Evolutionary conservation across 345 rosid genomes (phyloP).

Genomic region (Aquilaria malaccensis): DNA sequence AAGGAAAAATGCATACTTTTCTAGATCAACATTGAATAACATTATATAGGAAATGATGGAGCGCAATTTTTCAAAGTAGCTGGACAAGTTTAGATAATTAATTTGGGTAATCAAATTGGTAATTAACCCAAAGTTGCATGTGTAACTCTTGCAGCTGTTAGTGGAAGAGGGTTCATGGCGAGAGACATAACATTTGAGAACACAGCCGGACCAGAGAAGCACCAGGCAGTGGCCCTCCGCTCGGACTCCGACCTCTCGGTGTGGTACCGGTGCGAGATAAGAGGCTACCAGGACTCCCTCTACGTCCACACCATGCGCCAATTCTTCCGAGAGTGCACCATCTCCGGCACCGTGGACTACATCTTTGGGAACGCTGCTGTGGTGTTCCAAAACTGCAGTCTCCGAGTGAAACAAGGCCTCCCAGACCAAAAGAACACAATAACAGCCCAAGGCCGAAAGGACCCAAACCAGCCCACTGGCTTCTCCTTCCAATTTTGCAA

Average conservation of each 20-base stretch:
- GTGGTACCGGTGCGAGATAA: constrained; percentile 46
- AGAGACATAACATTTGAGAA: constrained; percentile 75
- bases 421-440: constrained; percentile 66
- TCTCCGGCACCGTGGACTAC: constrained; percentile 82
- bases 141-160: constrained; percentile 51
- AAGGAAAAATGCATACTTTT: background rate
- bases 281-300: constrained; percentile 82
- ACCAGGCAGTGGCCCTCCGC: constrained; percentile 84
- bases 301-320: constrained; percentile 89
- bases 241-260: constrained; percentile 75
- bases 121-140: no score
- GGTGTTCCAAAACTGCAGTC: constrained; percentile 68
- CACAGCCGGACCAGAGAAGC: constrained; percentile 75
- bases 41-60: no score
- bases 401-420: constrained; percentile 55
- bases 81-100: no score
- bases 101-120: no score
- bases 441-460: constrained; percentile 84
- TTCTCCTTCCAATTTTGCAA: constrained; percentile 83
- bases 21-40: background rate
- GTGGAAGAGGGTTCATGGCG: constrained; percentile 79
- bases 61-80: no score
- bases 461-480: constrained; percentile 59
- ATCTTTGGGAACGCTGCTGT: constrained; percentile 74
- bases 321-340: constrained; percentile 72